A percentile compares a stretch with the other conserved stretches of the same genome.
Evolutionary conservation across 257 asterid genomes (phyloP).

Genomic region (Fraxinus excelsior): DNA sequence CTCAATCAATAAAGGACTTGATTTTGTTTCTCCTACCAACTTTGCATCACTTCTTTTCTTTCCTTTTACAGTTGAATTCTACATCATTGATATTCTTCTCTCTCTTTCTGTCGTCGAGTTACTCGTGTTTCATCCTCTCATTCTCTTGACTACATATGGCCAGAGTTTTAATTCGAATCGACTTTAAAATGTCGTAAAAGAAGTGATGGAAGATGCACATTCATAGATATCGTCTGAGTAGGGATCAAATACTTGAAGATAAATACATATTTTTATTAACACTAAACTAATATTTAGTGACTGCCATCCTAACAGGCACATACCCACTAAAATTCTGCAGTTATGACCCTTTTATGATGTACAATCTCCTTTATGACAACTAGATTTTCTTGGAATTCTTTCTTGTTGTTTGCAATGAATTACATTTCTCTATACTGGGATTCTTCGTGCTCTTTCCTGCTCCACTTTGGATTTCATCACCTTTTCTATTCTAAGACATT

Average conservation of each 20-base stretch:
- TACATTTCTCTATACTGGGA: not conserved
- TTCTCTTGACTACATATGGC: not conserved
- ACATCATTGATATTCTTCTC: not conserved
- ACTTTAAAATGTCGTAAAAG: not conserved
- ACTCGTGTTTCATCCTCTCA: not conserved
- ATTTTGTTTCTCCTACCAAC: too few species aligned
- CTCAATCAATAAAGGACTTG: too few species aligned
- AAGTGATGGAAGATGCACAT: not conserved
- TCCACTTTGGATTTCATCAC: not conserved
- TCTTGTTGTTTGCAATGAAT: not conserved
- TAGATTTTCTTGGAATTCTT: not conserved
- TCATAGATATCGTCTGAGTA: too few species aligned
- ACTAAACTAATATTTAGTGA: not conserved
- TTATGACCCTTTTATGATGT: not conserved
- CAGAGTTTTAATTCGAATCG: not conserved
- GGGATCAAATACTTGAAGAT: too few species aligned
- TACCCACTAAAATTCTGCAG: not conserved
- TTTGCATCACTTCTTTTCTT: too few species aligned
- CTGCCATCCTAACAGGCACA: not conserved
- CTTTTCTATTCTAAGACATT: not conserved
- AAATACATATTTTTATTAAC: too few species aligned
- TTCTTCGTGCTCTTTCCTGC: not conserved
- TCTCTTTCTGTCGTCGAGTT: not conserved
- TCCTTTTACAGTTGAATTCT: too few species aligned
- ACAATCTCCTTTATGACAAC: not conserved